Percentiles rank a stretch among this genome's conserved stretches.
phyloP scores from a whole-genome alignment of 2,329 filamentous ascomycete genomes.

The Monosporascus sp. region DNA sequence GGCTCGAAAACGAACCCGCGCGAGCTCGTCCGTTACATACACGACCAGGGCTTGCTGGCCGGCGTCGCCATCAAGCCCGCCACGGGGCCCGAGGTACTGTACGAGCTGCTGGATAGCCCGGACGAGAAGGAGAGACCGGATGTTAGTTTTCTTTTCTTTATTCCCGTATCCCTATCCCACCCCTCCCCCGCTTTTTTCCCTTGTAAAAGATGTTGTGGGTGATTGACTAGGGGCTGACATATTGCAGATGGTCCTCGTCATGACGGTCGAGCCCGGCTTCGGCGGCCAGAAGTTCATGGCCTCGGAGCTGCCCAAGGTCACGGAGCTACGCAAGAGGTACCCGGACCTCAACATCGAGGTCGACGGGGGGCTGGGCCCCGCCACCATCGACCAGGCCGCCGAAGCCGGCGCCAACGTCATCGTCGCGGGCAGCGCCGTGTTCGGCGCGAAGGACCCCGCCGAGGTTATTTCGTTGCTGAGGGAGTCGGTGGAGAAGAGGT shows the following conservation, averaged over 20 bases:
- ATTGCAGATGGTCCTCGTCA: conserved; percentile 87
- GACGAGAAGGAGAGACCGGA: conserved; percentile 77
- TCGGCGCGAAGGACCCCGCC: conserved; percentile 81
- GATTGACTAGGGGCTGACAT: not conserved
- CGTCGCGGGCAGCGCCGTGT: conserved; percentile 92
- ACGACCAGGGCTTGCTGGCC: conserved; percentile 79
- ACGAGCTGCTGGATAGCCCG: conserved; percentile 74
- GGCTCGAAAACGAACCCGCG: conserved; percentile 73
- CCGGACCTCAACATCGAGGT: conserved; percentile 96
- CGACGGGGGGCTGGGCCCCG: conserved; percentile 82
- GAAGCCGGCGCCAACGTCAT: conserved; percentile 97
- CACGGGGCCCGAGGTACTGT: conserved; percentile 85
- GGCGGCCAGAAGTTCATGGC: conserved; percentile 99
- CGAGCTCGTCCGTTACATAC: conserved; percentile 85
- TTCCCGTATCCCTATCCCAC: not conserved
- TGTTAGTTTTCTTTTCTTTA: conserved; percentile 47
- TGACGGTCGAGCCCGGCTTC: conserved; percentile 97
- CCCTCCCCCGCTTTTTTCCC: not conserved
- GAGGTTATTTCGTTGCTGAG: conserved; percentile 82
- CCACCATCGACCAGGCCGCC: conserved; percentile 88
- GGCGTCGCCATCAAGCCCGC: conserved; percentile 94
- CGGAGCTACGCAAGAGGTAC: conserved; percentile 75
- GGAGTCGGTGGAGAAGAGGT: conserved; percentile 65
- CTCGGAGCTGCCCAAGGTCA: conserved; percentile 88
- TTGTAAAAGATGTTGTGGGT: not conserved